Evolutionary conservation across 805 yeast species (phyloP).

Genomic region (Brettanomyces naardenensis): DNA sequence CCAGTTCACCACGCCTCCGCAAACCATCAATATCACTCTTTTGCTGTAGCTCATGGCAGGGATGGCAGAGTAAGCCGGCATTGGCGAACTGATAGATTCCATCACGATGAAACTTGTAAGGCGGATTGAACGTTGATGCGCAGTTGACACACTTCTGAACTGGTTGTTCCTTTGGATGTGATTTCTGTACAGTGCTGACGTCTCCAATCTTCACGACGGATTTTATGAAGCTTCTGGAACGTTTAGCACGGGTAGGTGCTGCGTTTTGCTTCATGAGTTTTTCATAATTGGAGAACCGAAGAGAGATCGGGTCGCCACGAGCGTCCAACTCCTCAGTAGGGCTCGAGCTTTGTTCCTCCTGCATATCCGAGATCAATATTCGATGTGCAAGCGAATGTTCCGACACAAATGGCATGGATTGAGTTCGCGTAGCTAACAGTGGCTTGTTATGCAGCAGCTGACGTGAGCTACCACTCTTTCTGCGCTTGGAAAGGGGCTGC

Average conservation of each 20-base stretch:
- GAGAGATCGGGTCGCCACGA: conserved; percentile 20
- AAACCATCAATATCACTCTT: conserved; percentile 17
- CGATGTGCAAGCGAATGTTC: conserved; percentile 25
- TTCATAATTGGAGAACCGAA: conserved; percentile 25
- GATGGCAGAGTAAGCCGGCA: conserved; percentile 25
- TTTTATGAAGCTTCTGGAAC: conserved; percentile 23
- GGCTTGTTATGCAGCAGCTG: conserved; percentile 10
- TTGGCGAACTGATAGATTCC: conserved; percentile 29
- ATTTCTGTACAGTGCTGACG: conserved; percentile 11
- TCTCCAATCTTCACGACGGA: conserved; percentile 26
- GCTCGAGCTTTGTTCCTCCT: conserved; percentile 6
- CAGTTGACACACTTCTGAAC: conserved; percentile 25
- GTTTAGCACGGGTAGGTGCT: conserved; percentile 23
- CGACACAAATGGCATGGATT: conserved; percentile 26
- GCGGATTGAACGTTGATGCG: conserved; percentile 20
- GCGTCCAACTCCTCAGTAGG: conserved; percentile 13
- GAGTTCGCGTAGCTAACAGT: conserved; percentile 27
- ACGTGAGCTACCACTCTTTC: conserved; percentile 4
- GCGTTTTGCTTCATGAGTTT: conserved; percentile 15
- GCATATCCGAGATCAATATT: conserved; percentile 24
- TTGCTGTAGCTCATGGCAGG: conserved; percentile 20
- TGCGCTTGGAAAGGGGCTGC: neutral
- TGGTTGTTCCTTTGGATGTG: conserved; percentile 4
- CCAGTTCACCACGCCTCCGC: conserved; percentile 26
- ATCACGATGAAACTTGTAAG: conserved; percentile 25